Evolutionary conservation across 257 asterid species (phyloP).

Genomic region (Petunia secreta): DNA sequence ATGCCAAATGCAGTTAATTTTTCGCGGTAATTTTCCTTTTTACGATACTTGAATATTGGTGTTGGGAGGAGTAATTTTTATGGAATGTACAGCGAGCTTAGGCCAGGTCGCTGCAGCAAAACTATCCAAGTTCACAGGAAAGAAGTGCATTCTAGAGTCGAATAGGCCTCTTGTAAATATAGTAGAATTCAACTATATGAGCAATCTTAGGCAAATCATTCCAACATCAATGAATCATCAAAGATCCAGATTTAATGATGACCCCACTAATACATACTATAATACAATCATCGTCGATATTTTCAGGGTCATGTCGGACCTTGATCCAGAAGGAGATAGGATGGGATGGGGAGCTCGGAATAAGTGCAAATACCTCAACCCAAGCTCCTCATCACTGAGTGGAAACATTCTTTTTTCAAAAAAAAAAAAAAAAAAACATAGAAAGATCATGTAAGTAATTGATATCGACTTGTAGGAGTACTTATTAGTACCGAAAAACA

Average conservation of each 20-base stretch:
- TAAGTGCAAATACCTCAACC: background rate
- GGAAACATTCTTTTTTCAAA: background rate
- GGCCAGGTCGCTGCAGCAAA: background rate
- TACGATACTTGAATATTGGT: background rate
- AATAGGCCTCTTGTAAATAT: background rate
- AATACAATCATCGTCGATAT: background rate
- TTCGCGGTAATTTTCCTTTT: background rate
- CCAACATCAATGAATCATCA: background rate
- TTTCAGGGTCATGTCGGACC: no score
- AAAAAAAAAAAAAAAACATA: background rate
- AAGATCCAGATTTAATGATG: background rate
- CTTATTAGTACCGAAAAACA: background rate
- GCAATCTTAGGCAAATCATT: slow-evolving; percentile 11
- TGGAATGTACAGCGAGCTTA: background rate
- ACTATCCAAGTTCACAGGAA: background rate
- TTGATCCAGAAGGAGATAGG: background rate
- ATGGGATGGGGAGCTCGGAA: background rate
- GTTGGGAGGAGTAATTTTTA: background rate
- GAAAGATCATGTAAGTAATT: slow-evolving; percentile 4
- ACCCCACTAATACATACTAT: background rate
- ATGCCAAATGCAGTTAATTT: background rate
- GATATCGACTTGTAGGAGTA: background rate
- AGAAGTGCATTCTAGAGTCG: background rate
- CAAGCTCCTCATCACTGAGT: background rate
- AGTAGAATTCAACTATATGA: background rate